Percentiles rank a stretch among this genome's conserved stretches.
Conservation (phyloP, 2,329 filamentous ascomycete genomes). For the Colletotrichum spinosum region DNA sequence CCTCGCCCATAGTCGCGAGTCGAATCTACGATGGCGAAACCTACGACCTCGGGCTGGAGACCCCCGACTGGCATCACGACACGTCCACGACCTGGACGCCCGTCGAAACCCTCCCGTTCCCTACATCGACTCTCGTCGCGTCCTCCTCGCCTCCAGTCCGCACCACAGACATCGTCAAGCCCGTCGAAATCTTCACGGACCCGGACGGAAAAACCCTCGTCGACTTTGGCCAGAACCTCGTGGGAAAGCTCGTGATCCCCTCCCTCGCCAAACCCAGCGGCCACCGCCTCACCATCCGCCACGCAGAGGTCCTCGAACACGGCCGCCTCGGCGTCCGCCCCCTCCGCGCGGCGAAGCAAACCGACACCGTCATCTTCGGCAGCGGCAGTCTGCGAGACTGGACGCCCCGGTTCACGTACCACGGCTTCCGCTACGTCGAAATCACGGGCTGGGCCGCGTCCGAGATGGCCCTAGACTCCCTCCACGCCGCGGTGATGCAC, state of each 20-base stretch:
- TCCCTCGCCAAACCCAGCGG: slow-evolving; percentile 41
- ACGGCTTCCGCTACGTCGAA: too few relatives aligned
- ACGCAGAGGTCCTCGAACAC: too few relatives aligned
- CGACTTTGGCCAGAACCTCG: slow-evolving; percentile 70
- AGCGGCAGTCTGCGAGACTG: too few relatives aligned
- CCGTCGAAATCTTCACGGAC: slow-evolving; percentile 44
- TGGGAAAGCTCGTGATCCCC: slow-evolving; percentile 59
- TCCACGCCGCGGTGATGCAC: too few relatives aligned
- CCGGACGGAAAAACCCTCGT: slow-evolving; percentile 53
- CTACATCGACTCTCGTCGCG: slow-evolving; percentile 49
- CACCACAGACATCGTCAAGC: slow-evolving; percentile 46
- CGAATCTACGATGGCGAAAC: slow-evolving; percentile 67
- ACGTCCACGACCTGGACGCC: slow-evolving; percentile 40
- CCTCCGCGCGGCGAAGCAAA: too few relatives aligned
- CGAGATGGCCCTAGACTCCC: too few relatives aligned
- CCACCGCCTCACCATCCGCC: too few relatives aligned
- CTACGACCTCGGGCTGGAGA: slow-evolving; percentile 54
- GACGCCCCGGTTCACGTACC: too few relatives aligned
- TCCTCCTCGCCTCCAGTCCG: slow-evolving; percentile 58
- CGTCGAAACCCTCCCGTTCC: slow-evolving; percentile 46
- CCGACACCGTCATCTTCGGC: too few relatives aligned
- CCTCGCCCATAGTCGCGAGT: slow-evolving; percentile 47
- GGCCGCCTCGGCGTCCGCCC: too few relatives aligned
- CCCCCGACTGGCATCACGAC: slow-evolving; percentile 42
- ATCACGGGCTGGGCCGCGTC: too few relatives aligned